Conservation (phyloP, 1,284 basidiomycete species). For the Schizophyllum commune region DNA sequence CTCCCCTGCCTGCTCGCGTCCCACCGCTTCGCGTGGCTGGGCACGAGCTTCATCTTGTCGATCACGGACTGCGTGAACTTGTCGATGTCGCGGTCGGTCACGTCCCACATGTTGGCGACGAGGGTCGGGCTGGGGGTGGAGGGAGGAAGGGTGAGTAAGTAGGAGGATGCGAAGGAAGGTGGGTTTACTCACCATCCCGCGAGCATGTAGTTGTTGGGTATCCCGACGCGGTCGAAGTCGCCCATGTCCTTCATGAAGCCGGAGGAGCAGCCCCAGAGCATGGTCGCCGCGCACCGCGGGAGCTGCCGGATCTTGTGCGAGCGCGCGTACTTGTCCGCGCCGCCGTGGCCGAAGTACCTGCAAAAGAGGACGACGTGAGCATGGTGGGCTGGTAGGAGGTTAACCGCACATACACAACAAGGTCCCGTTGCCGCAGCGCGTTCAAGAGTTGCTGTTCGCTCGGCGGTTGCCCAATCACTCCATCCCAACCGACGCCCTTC, state of each 20-base stretch:
- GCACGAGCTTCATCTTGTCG: conserved; percentile 58
- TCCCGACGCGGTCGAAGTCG: conserved; percentile 88
- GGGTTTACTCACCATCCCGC: conserved; percentile 77
- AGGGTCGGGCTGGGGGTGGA: conserved; percentile 67
- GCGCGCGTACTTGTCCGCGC: conserved; percentile 90
- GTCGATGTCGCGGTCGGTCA: conserved; percentile 96
- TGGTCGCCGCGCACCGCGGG: conserved; percentile 79
- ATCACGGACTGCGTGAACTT: conserved; percentile 84
- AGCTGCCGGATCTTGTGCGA: conserved; percentile 81
- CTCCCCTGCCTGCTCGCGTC: conserved; percentile 13
- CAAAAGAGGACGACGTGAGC: conserved; percentile 2
- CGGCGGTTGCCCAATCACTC: conserved; percentile 69
- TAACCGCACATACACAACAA: conserved; percentile 70
- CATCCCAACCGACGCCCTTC: conserved; percentile 73
- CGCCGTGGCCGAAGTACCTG: conserved; percentile 96
- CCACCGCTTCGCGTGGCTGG: conserved; percentile 25
- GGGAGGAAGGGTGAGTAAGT: conserved; percentile 2
- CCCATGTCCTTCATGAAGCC: conserved; percentile 85
- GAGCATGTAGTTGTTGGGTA: conserved; percentile 92
- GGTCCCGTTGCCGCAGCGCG: conserved; percentile 64
- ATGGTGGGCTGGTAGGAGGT: background rate
- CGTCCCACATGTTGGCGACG: conserved; percentile 96
- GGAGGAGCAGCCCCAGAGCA: conserved; percentile 99
- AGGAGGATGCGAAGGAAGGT: background rate
- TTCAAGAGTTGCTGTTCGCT: conserved; percentile 76